These are phyloP conservation scores for Vicia faba DNA, from an alignment of 306 rosid genomes.

Conservation along the genomic window DNA sequence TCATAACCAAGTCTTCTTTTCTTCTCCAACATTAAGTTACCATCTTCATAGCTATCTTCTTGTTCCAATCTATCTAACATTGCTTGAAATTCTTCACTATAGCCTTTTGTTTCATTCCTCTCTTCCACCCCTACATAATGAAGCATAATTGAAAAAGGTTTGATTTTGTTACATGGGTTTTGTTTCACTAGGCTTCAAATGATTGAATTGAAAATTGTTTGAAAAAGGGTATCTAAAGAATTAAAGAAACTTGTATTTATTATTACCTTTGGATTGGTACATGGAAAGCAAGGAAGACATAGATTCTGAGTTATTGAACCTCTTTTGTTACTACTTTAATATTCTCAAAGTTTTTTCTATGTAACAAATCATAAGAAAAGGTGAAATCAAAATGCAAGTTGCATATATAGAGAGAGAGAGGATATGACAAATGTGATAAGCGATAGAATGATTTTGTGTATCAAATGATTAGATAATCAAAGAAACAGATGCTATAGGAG, in stretches of 20 bases:
- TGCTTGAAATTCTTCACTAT: conserved; percentile 73
- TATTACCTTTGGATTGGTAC: conserved; percentile 55
- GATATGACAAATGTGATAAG: conserved; percentile 28
- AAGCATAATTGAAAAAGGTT: background rate
- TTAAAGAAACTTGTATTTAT: background rate
- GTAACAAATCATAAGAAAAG: conserved; percentile 28
- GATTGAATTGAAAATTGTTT: background rate
- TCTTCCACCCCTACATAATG: conserved; percentile 39
- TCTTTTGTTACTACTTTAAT: conserved; percentile 48
- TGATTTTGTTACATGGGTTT: background rate
- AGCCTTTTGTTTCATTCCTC: conserved; percentile 36
- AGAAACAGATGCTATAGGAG: conserved; percentile 19
- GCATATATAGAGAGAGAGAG: background rate
- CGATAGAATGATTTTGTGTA: conserved; percentile 20
- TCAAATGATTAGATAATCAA: conserved; percentile 39
- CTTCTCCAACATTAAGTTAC: conserved; percentile 42
- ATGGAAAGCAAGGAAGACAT: conserved; percentile 46
- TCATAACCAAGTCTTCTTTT: conserved; percentile 59
- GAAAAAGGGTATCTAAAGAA: background rate
- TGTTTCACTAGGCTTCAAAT: conserved; percentile 1
- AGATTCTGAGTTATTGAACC: conserved; percentile 48
- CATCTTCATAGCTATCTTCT: conserved; percentile 61
- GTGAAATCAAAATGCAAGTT: conserved; percentile 29
- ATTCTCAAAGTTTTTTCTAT: background rate
- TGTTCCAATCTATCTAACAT: conserved; percentile 67